A percentile compares a stretch with the other conserved stretches of the same genome.
Evolutionary conservation across 1,284 basidiomycete species (phyloP).

Genomic region (Moesziomyces sp.): DNA sequence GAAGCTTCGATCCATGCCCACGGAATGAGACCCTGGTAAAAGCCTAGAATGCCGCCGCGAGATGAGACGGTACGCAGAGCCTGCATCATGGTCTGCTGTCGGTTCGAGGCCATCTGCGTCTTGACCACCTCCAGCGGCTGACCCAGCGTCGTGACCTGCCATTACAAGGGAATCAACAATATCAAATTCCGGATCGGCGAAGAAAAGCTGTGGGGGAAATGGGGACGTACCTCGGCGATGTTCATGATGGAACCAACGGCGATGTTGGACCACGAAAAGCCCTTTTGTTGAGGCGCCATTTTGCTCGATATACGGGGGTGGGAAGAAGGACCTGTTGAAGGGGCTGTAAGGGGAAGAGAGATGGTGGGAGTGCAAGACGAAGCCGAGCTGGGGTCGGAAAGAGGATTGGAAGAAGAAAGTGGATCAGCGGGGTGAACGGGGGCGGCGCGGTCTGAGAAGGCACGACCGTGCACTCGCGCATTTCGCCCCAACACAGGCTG

Average conservation of each 20-base stretch:
- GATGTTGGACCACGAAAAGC: constrained; percentile 98
- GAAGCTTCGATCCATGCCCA: constrained; percentile 99
- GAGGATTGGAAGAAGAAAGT: too few relatives aligned
- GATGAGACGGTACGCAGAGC: constrained; percentile 88
- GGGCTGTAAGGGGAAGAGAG: neutral
- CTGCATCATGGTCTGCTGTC: constrained; percentile 84
- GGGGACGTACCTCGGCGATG: constrained; percentile 88
- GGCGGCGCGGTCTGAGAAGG: too few relatives aligned
- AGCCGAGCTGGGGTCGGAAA: too few relatives aligned
- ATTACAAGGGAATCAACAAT: constrained; percentile 26
- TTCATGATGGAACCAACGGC: constrained; percentile 81
- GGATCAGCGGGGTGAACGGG: too few relatives aligned
- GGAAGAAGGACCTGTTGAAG: neutral
- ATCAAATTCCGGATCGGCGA: too few relatives aligned
- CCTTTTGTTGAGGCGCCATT: constrained; percentile 76
- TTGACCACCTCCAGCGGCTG: constrained; percentile 98
- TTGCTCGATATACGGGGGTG: constrained; percentile 7
- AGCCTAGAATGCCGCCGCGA: constrained; percentile 87
- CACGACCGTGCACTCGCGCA: too few relatives aligned
- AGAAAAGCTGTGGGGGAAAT: too few relatives aligned
- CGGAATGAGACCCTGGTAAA: constrained; percentile 98
- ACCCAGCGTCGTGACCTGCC: constrained; percentile 91
- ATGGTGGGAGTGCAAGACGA: neutral
- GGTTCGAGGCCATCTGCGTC: constrained; percentile 73
- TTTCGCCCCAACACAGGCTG: too few relatives aligned